Conservation (phyloP, 1,284 basidiomycete genomes). For the Apiotrichum brassicae region DNA sequence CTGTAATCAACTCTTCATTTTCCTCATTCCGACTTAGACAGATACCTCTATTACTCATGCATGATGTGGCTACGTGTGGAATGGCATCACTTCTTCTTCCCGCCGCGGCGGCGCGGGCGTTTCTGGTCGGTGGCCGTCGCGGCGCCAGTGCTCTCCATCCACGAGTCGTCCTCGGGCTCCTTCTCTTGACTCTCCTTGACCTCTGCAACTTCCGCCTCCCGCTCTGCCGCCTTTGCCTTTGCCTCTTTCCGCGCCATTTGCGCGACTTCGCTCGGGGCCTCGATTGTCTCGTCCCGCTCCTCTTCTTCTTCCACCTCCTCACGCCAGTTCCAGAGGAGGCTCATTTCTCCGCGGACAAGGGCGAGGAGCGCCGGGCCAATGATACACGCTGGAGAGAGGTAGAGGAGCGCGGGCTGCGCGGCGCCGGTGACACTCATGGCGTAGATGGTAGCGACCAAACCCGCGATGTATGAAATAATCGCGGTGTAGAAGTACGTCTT, state of each 20-base stretch:
- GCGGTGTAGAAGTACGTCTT: slow-evolving; percentile 76
- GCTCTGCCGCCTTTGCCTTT: slow-evolving; percentile 9
- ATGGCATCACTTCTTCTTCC: slow-evolving; percentile 9
- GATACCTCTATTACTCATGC: slow-evolving; percentile 10
- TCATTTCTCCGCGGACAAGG: slow-evolving; percentile 41
- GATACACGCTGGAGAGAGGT: slow-evolving; percentile 60
- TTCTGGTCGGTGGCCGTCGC: neutral
- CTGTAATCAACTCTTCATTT: slow-evolving; percentile 6
- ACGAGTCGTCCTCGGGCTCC: slow-evolving; percentile 14
- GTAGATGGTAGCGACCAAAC: slow-evolving; percentile 70
- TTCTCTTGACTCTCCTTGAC: slow-evolving; percentile 4
- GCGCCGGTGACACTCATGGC: slow-evolving; percentile 77
- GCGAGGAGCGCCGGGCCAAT: slow-evolving; percentile 44
- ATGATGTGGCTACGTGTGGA: slow-evolving; percentile 4
- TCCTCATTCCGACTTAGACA: neutral
- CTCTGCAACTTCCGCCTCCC: neutral
- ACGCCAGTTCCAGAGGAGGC: slow-evolving; percentile 33
- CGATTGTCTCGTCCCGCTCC: slow-evolving; percentile 28
- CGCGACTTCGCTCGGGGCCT: slow-evolving; percentile 36
- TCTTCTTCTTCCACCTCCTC: slow-evolving; percentile 24
- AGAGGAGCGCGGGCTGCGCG: slow-evolving; percentile 89
- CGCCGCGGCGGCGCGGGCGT: slow-evolving; percentile 9
- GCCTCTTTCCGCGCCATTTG: slow-evolving; percentile 23
- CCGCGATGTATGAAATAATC: slow-evolving; percentile 68
- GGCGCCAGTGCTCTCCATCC: slow-evolving; percentile 32